Evolutionary conservation across 345 rosid genomes (phyloP).

Genomic region (Ceriops tagal): DNA sequence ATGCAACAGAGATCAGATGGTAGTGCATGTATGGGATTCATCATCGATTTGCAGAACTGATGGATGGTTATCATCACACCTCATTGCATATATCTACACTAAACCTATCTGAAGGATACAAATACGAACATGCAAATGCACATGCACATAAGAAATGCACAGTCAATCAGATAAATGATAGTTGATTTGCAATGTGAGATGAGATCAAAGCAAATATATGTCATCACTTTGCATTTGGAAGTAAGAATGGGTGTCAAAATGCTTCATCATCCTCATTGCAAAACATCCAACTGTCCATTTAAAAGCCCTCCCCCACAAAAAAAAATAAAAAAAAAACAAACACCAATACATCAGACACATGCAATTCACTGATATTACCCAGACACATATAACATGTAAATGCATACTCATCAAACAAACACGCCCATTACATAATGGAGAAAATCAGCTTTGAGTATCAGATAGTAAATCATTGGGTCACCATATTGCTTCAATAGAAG

Average conservation of each 20-base stretch:
- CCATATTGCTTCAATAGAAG: constrained; percentile 32
- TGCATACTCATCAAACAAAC: not conserved
- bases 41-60: constrained; percentile 56
- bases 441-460: constrained; percentile 23
- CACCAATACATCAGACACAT: too few species aligned
- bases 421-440: too few species aligned
- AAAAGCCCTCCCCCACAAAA: not conserved
- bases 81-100: constrained; percentile 32
- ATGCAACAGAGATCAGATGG: constrained; percentile 77
- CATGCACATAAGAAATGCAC: constrained; percentile 17
- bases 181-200: not conserved
- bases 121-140: not conserved
- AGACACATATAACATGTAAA: not conserved
- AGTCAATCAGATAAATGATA: too few species aligned
- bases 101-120: not conserved
- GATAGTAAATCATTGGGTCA: constrained; percentile 28
- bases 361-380: too few species aligned
- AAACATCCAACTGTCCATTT: constrained; percentile 15
- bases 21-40: constrained; percentile 74
- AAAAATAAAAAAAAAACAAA: not conserved
- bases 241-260: constrained; percentile 41
- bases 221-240: not conserved
- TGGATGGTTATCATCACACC: constrained; percentile 66
- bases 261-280: constrained; percentile 28
- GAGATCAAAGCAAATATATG: not conserved